Evolutionary conservation across 106 monocot species (phyloP), one percentile per base, ranked within the genome.

Genomic region (Acorus calamus): DNA sequence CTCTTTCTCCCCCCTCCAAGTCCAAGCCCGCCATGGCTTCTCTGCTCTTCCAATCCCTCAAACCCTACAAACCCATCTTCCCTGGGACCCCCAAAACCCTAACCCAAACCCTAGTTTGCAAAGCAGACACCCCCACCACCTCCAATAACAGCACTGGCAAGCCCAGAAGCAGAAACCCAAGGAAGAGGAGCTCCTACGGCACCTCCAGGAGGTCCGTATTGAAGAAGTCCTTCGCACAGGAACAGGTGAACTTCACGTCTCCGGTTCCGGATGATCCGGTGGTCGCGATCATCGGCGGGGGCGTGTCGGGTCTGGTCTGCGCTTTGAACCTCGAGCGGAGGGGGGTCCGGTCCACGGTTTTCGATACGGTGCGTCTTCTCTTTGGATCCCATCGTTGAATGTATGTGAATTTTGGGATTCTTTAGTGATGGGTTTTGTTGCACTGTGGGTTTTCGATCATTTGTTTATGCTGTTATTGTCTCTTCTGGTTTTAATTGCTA

Each of bases 221-320:
- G 66, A 90, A 90, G 84, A 96, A 91, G 76, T 72, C 82, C 62
- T 85, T 96, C 77, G 63, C 76, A 7, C 96, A 96, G 78, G 96
- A 96, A 78, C 96, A 96, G 82, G 80, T 96, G 11, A 61, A 57
- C n/a, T 96, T 96, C 80, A 65, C 78, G 2, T 63, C 84, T 4
- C 83, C 96, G 0, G 11, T 74, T 11, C 44, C 84, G 28, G 43
- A n/a, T 6, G 82, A 83, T 14, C 85, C 96, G 5, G 57, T 69
- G 2, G 87, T 91, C 64, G 96, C 84, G 46, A 75, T 96, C 72
- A 83, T 96, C 66, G 96, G 96, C 57, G 96, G 96, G 44, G 96
- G 96, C 14, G 60, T 87, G 7, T 79, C 94, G 2, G 94, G 94
- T 42, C 71, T 96, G 3, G 55, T 82, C 66, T 96, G 94, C 76